Percentiles rank a stretch among this genome's conserved stretches.
phyloP scores from a whole-genome alignment of 2,329 filamentous ascomycete species.

The Bipolaris cookei region DNA sequence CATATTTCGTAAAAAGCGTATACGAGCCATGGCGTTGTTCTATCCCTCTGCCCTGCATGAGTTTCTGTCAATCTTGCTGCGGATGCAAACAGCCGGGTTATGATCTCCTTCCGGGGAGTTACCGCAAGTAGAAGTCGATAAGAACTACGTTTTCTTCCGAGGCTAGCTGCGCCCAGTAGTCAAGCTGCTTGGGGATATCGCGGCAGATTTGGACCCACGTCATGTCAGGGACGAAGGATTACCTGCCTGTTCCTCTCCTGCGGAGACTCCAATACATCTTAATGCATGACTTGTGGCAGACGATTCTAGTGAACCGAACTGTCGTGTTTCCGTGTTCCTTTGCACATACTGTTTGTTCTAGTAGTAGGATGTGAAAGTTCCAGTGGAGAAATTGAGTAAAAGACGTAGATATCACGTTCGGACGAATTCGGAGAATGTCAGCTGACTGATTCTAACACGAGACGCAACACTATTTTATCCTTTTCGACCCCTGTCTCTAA shows the following conservation, averaged over 20 bases:
- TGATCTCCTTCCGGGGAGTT: background rate
- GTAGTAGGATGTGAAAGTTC: background rate
- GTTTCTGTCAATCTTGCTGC: background rate
- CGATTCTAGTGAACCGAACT: background rate
- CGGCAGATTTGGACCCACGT: background rate
- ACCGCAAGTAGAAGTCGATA: background rate
- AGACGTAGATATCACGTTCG: background rate
- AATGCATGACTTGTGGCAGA: background rate
- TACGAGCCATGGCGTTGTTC: background rate
- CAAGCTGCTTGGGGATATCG: background rate
- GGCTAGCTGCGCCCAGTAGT: background rate
- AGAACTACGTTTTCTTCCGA: background rate
- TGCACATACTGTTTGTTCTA: background rate
- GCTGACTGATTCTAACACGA: background rate
- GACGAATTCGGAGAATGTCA: background rate
- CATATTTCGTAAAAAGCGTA: background rate
- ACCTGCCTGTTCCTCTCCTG: background rate
- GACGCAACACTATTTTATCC: background rate
- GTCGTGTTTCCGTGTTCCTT: background rate
- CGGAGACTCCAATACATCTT: background rate
- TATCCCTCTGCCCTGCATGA: conserved; percentile 2
- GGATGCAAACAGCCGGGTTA: background rate
- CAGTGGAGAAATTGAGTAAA: background rate
- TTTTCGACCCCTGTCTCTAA: background rate
- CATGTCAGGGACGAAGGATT: background rate